These are phyloP conservation scores for Yamadazyma kanchanaburiensis DNA, from an alignment of 1,139 yeast species.

Conservation along the genomic window DNA sequence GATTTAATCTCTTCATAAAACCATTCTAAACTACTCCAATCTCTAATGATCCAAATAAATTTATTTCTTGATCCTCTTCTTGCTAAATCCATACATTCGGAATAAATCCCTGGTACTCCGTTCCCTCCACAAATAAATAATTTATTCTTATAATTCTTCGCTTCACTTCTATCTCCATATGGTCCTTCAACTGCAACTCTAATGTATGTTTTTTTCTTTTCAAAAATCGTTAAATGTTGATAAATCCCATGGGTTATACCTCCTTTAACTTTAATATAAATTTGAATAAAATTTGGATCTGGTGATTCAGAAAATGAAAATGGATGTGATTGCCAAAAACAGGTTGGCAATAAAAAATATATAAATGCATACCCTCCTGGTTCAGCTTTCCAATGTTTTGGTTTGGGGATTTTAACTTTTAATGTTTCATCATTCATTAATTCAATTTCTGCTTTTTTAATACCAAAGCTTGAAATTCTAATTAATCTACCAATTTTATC, in stretches of 20 bases:
- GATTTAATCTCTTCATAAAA: conserved; percentile 40
- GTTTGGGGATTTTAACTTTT: conserved; percentile 13
- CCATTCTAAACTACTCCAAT: conserved; percentile 39
- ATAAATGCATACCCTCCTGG: conserved; percentile 51
- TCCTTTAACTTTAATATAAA: conserved; percentile 29
- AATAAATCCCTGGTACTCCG: conserved; percentile 43
- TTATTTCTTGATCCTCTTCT: conserved; percentile 12
- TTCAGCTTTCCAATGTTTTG: conserved; percentile 13
- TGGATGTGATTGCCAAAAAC: conserved; percentile 39
- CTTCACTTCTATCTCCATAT: conserved; percentile 30
- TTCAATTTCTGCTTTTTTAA: conserved; percentile 39
- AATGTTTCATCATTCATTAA: conserved; percentile 21
- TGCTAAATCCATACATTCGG: conserved; percentile 17
- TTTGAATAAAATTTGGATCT: conserved; percentile 19
- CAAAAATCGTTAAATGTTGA: conserved; percentile 21
- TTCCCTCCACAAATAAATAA: conserved; percentile 38
- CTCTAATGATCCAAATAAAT: conserved; percentile 45
- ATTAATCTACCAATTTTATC: conserved; percentile 25
- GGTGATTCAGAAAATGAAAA: conserved; percentile 26
- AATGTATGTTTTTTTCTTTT: conserved; percentile 22
- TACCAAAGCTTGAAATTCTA: conserved; percentile 24
- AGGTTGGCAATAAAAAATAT: conserved; percentile 40
- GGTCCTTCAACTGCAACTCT: conserved; percentile 37
- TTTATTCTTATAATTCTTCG: conserved; percentile 24
- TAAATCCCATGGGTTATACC: conserved; percentile 30